Evolutionary conservation across 2,329 filamentous ascomycete species (phyloP).

Genomic region (Blumeriella jaapii): DNA sequence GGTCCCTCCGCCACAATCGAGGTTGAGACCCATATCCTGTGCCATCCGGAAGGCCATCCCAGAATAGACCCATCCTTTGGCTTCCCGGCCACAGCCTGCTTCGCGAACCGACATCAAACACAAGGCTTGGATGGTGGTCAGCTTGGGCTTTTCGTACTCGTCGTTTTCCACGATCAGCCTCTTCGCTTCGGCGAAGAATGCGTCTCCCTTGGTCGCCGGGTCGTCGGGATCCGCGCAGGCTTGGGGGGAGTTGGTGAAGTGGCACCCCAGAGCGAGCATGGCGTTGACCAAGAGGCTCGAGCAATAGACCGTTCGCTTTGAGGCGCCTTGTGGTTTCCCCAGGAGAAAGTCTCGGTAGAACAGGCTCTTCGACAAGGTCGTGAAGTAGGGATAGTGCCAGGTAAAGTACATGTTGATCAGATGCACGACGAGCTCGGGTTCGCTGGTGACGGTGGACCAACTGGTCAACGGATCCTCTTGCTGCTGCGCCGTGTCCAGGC

Average conservation of each 20-base stretch:
- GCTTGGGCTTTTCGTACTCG: slow-evolving; percentile 77
- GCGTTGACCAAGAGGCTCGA: slow-evolving; percentile 85
- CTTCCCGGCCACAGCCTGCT: slow-evolving; percentile 85
- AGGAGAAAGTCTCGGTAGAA: slow-evolving; percentile 78
- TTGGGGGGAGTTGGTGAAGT: slow-evolving; percentile 70
- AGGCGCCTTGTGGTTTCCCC: slow-evolving; percentile 46
- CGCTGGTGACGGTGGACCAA: slow-evolving; percentile 80
- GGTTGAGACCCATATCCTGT: slow-evolving; percentile 81
- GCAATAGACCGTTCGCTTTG: slow-evolving; percentile 61
- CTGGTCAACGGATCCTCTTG: slow-evolving; percentile 62
- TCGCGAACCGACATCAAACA: slow-evolving; percentile 94
- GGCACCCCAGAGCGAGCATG: slow-evolving; percentile 85
- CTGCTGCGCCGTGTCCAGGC: slow-evolving; percentile 25
- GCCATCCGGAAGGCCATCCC: slow-evolving; percentile 99
- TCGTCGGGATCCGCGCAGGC: slow-evolving; percentile 63
- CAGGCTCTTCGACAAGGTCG: slow-evolving; percentile 71
- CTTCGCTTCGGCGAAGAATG: slow-evolving; percentile 93
- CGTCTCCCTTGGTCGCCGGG: slow-evolving; percentile 79
- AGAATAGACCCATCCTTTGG: slow-evolving; percentile 96
- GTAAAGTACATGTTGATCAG: slow-evolving; percentile 94
- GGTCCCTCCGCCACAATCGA: slow-evolving; percentile 60
- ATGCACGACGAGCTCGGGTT: slow-evolving; percentile 69
- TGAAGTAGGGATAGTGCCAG: slow-evolving; percentile 97
- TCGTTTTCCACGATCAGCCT: slow-evolving; percentile 81
- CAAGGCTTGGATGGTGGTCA: slow-evolving; percentile 86